phyloP scores from a whole-genome alignment of 805 yeast genomes.

The Saturnispora kantuleensis region DNA sequence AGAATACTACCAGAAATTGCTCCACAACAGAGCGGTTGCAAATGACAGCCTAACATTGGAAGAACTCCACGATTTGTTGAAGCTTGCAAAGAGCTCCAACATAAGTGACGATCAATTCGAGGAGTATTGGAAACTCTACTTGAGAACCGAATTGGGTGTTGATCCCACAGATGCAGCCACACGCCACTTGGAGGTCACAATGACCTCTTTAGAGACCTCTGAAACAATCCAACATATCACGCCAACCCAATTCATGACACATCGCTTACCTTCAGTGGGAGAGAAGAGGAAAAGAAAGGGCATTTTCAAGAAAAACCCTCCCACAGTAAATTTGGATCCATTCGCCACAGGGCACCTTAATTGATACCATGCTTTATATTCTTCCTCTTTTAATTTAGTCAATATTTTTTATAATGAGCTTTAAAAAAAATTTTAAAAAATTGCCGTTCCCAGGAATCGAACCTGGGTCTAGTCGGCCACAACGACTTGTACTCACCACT shows the following conservation, averaged over 20 bases:
- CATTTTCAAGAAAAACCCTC: conserved; percentile 8
- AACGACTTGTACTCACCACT: conserved; percentile 21
- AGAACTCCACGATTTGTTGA: conserved; percentile 52
- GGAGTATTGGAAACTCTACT: conserved; percentile 62
- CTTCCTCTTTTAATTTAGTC: neutral
- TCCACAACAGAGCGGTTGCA: conserved; percentile 45
- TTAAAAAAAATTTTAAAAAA: neutral
- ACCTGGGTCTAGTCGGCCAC: conserved; percentile 22
- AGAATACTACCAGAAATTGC: conserved; percentile 54
- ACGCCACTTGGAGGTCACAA: conserved; percentile 15
- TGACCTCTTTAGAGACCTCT: conserved; percentile 44
- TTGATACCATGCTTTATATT: neutral
- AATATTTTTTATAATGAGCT: neutral
- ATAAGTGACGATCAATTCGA: conserved; percentile 58
- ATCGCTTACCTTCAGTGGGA: conserved; percentile 5
- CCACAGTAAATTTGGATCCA: neutral
- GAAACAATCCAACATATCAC: conserved; percentile 41
- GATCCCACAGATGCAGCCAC: conserved; percentile 25
- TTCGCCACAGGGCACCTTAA: neutral
- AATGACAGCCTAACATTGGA: conserved; percentile 55
- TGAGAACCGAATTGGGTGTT: conserved; percentile 24
- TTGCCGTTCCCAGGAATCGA: conserved; percentile 22
- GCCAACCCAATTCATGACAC: conserved; percentile 11
- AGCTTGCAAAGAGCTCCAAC: conserved; percentile 42
- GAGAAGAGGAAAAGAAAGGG: conserved; percentile 7